A percentile compares a stretch with the other conserved stretches of the same genome.
These are phyloP conservation scores for Hordeum pubiflorum DNA, from an alignment of 202 grass and related monocot genomes.

Conservation along the genomic window DNA sequence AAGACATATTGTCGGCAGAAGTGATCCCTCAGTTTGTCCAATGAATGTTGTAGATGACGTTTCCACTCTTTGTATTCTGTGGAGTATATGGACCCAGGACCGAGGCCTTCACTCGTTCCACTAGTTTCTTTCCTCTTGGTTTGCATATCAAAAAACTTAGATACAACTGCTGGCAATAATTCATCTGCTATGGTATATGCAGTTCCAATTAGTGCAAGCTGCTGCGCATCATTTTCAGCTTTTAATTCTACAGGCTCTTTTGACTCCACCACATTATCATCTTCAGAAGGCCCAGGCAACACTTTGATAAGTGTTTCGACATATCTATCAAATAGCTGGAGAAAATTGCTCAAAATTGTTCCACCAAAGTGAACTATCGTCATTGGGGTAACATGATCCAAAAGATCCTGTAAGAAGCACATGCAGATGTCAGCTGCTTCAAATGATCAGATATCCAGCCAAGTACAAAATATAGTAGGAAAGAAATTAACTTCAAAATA, in stretches of 20 bases:
- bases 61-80: conserved; percentile 95
- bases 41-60: conserved; percentile 65
- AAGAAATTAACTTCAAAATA: not conserved
- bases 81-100: conserved; percentile 44
- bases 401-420: conserved; percentile 61
- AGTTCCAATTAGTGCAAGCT: conserved; percentile 68
- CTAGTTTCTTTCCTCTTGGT: conserved; percentile 52
- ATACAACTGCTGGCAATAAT: conserved; percentile 65
- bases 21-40: conserved; percentile 93
- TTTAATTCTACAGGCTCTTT: conserved; percentile 65
- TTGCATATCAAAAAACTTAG: conserved; percentile 63
- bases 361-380: conserved; percentile 78
- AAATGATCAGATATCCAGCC: not conserved
- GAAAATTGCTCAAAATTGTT: conserved; percentile 71
- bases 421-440: conserved; percentile 23
- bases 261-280: conserved; percentile 66
- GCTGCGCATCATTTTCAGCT: conserved; percentile 80
- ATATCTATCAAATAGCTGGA: conserved; percentile 85
- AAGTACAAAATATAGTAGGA: not conserved
- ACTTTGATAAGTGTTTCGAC: conserved; percentile 75
- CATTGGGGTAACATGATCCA: conserved; percentile 85
- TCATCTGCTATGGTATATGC: conserved; percentile 76
- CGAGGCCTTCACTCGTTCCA: conserved; percentile 51
- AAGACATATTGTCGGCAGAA: conserved; percentile 74
- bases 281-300: conserved; percentile 73